Percentiles rank a stretch among this genome's conserved stretches.
Conservation (phyloP, 768 basidiomycete genomes). For the Flagelloscypha sp. region DNA sequence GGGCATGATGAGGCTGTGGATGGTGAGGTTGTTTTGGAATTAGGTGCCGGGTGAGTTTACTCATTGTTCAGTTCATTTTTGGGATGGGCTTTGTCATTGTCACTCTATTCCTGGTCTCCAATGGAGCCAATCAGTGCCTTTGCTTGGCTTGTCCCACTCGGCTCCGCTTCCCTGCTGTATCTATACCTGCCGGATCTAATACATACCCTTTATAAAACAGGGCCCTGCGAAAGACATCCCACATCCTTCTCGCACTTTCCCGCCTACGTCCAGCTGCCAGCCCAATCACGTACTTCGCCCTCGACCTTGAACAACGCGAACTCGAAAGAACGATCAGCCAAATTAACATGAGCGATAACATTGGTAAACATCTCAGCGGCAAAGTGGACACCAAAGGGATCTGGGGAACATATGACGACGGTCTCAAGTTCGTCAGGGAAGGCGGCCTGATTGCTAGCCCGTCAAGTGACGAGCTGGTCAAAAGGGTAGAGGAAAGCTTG, state of each 20-base stretch:
- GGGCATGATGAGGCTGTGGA: constrained; percentile 23
- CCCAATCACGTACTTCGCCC: constrained; percentile 79
- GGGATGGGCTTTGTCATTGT: neutral
- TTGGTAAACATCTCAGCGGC: constrained; percentile 53
- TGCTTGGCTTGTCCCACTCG: constrained; percentile 1
- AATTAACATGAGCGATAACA: constrained; percentile 53
- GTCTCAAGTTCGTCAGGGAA: constrained; percentile 67
- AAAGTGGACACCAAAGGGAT: constrained; percentile 79
- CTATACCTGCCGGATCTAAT: constrained; percentile 4
- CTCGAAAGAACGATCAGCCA: constrained; percentile 70
- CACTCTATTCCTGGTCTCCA: constrained; percentile 1
- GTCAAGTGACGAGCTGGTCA: constrained; percentile 6
- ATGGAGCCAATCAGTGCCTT: constrained; percentile 6
- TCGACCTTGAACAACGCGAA: constrained; percentile 86
- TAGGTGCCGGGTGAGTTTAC: constrained; percentile 85
- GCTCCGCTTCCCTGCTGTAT: neutral
- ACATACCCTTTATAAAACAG: constrained; percentile 29
- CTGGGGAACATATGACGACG: constrained; percentile 88
- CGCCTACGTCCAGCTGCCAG: constrained; percentile 32
- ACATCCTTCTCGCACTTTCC: constrained; percentile 68
- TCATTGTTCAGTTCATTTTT: constrained; percentile 2
- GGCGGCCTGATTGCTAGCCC: constrained; percentile 40
- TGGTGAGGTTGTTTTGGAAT: constrained; percentile 67
- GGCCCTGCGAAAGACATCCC: constrained; percentile 82
- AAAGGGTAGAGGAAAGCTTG: constrained; percentile 8